Evolutionary conservation across 192 early-diverging fungal species (phyloP).

Genomic region (Entomortierella lignicola): DNA sequence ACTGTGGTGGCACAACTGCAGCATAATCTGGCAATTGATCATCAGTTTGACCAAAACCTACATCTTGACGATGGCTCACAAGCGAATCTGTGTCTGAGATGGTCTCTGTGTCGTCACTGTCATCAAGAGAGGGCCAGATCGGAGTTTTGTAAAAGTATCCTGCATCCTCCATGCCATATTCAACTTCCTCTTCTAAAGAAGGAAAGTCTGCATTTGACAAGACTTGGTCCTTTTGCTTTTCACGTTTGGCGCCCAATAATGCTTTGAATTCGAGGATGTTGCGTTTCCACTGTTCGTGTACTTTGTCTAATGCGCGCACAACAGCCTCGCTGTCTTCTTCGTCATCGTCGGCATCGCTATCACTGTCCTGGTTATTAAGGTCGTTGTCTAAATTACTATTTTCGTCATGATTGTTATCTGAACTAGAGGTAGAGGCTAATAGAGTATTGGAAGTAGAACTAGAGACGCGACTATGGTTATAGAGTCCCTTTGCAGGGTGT

Average conservation of each 20-base stretch:
- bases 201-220: conserved; percentile 33
- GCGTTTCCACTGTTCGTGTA: conserved; percentile 31
- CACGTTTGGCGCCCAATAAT: conserved; percentile 1
- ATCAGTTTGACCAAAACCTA: background rate
- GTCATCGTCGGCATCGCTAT: conserved; percentile 14
- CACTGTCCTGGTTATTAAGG: background rate
- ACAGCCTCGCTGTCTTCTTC: conserved; percentile 25
- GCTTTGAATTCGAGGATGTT: conserved; percentile 35
- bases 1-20: conserved; percentile 2
- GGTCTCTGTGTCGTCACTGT: conserved; percentile 53
- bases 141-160: conserved; percentile 32
- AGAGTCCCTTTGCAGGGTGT: conserved; percentile 1
- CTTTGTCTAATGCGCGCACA: conserved; percentile 31
- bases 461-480: background rate
- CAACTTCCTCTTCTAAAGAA: conserved; percentile 35
- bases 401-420: background rate
- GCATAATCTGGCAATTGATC: conserved; percentile 12
- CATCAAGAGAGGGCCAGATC: conserved; percentile 34
- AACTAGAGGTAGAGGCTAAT: background rate
- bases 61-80: conserved; percentile 1
- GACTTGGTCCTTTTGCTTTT: conserved; percentile 12
- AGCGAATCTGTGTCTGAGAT: conserved; percentile 35
- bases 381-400: background rate
- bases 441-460: background rate
- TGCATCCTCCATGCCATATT: conserved; percentile 51